Percentiles rank a stretch among this genome's conserved stretches.
Evolutionary conservation across 2,329 filamentous ascomycete genomes (phyloP).

Genomic region (Pseudogymnoascus sp.): DNA sequence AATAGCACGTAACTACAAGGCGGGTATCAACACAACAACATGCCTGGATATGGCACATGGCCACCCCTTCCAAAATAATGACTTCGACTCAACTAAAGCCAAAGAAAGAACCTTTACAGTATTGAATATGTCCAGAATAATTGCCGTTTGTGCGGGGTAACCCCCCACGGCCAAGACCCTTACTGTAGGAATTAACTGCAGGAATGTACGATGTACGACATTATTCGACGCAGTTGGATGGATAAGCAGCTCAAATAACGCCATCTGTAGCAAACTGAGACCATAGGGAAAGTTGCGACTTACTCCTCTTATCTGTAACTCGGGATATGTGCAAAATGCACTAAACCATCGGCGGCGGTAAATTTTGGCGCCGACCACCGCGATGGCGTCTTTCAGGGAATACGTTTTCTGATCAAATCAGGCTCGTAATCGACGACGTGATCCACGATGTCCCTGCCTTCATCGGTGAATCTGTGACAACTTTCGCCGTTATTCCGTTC

Average conservation of each 20-base stretch:
- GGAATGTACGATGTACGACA: background rate
- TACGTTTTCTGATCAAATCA: background rate
- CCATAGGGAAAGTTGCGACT: slow-evolving; percentile 6
- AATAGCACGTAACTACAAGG: slow-evolving; percentile 4
- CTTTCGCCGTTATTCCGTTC: slow-evolving; percentile 6
- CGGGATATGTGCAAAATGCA: background rate
- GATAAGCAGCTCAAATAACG: slow-evolving; percentile 2
- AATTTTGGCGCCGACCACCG: background rate
- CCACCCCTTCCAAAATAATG: background rate
- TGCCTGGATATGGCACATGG: background rate
- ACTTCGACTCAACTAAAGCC: background rate
- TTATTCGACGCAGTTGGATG: slow-evolving; percentile 1
- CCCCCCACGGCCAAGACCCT: background rate
- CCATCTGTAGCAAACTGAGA: slow-evolving; percentile 6
- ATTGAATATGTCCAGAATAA: background rate
- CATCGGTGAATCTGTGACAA: background rate
- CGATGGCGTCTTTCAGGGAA: background rate
- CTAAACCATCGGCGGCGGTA: background rate
- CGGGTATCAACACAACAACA: background rate
- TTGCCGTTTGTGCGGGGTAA: background rate
- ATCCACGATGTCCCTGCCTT: background rate
- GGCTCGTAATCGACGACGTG: slow-evolving; percentile 5
- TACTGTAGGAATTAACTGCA: background rate
- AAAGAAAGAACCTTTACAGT: background rate
- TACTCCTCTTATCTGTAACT: slow-evolving; percentile 7